Evolutionary conservation across 2,329 filamentous ascomycete genomes (phyloP), one percentile per base, ranked within the genome.

Genomic region (Alternaria sp.): DNA sequence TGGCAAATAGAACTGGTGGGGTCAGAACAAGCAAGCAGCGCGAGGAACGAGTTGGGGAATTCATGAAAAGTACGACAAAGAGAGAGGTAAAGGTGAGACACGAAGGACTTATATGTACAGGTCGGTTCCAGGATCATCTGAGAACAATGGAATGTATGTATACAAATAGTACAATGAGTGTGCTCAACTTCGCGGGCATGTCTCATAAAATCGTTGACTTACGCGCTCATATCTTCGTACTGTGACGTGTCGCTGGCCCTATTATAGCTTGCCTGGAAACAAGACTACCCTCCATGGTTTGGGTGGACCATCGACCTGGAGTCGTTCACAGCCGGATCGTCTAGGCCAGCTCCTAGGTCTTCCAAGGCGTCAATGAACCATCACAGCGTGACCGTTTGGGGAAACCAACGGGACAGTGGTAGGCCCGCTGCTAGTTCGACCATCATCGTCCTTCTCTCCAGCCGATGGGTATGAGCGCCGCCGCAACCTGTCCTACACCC

Each of bases 391-490:
- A 11, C 12, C 7, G 23, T 53, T 15, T 28, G 15, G 18, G 0
- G 33, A 11, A 9, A 14, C 12, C 21, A n/a, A 33, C 28, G 49
- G 21, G 18, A n/a, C 20, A 10, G 20, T 51, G 3, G 49, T 23
- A 37, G 11, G 26, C 28, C 14, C n/a, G 4, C 28, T 7, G 30
- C 20, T 41, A 53, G 9, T 21, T 8, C 4, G 49, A 26, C 14
- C 50, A 49, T 71, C 63, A 66, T 47, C 70, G 63, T 7, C 55
- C 68, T 62, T 92, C 90, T 72, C 85, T 88, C 92, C 93, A 96
- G 3, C 93, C 94, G 57, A 96, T 86, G 0, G 94, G 94, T 79
- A 98, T 88, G 80, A 99, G 78, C 10, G 94, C 95, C 3, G 93
- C 95, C 26, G 94, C 95, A 65, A 98, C 89, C 73, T 95, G 91